Percentiles rank a stretch among this genome's conserved stretches.
Evolutionary conservation across 345 rosid genomes (phyloP).

Genomic region (Lepidium aucheri): DNA sequence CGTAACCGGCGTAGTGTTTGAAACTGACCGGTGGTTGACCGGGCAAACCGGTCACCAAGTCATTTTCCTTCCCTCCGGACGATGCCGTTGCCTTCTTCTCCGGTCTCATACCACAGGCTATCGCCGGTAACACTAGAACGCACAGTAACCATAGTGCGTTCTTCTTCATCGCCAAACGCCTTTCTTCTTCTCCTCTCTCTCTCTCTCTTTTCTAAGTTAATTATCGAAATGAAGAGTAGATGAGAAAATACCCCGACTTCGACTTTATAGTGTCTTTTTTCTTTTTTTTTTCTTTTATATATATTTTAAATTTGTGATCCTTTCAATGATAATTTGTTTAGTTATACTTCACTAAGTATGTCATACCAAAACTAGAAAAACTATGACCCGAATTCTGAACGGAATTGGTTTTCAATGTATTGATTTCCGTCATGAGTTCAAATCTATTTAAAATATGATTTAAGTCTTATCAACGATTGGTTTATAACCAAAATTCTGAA

Average conservation of each 20-base stretch:
- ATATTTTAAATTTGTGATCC: too few species aligned
- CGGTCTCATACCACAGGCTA: slow-evolving; percentile 12
- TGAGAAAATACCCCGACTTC: neutral
- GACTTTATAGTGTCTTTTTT: neutral
- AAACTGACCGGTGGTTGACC: slow-evolving; percentile 53
- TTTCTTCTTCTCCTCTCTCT: neutral
- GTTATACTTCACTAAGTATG: too few species aligned
- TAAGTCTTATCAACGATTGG: too few species aligned
- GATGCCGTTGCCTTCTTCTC: slow-evolving; percentile 8
- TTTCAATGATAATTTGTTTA: too few species aligned
- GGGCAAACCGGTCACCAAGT: slow-evolving; percentile 38
- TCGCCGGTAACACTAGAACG: slow-evolving; percentile 21
- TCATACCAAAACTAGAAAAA: too few species aligned
- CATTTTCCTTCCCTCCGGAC: slow-evolving; percentile 29
- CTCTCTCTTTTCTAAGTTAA: neutral
- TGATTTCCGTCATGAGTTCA: too few species aligned
- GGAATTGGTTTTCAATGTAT: too few species aligned
- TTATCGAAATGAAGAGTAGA: neutral
- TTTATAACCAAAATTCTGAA: too few species aligned
- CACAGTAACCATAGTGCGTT: slow-evolving; percentile 18
- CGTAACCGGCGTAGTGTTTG: slow-evolving; percentile 55
- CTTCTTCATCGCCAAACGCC: slow-evolving; percentile 15
- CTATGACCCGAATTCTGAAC: too few species aligned
- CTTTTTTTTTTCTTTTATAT: neutral
- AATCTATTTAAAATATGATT: too few species aligned